Percentiles rank a stretch among this genome's conserved stretches.
Conservation (phyloP, 352 stramenopile genomes). For the Pythium rishiriense region DNA sequence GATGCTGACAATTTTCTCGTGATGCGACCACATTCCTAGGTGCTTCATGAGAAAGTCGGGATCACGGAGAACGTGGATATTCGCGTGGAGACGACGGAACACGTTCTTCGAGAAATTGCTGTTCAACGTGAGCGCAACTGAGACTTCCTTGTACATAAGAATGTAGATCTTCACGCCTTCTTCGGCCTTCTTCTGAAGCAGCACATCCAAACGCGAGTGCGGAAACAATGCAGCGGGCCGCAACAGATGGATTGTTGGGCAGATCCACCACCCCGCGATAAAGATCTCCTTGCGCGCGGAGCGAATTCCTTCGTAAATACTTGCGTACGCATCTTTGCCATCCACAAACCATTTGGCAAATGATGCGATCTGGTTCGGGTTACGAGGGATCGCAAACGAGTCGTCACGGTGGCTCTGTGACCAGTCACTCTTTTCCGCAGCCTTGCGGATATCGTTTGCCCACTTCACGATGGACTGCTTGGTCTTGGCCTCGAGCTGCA, state of each 20-base stretch:
- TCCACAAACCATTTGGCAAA: slow-evolving; percentile 85
- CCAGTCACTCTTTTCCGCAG: slow-evolving; percentile 70
- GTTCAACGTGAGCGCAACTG: slow-evolving; percentile 81
- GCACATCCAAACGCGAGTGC: slow-evolving; percentile 63
- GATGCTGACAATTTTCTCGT: slow-evolving; percentile 92
- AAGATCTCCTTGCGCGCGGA: slow-evolving; percentile 86
- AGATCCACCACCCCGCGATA: slow-evolving; percentile 91
- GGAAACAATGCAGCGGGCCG: slow-evolving; percentile 60
- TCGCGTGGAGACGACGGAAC: slow-evolving; percentile 65
- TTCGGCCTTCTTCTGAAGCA: slow-evolving; percentile 70
- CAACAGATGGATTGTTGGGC: slow-evolving; percentile 78
- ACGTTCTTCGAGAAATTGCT: slow-evolving; percentile 79
- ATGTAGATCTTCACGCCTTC: slow-evolving; percentile 89
- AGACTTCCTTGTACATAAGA: slow-evolving; percentile 91
- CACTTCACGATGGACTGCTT: slow-evolving; percentile 82
- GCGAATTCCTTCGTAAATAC: slow-evolving; percentile 70
- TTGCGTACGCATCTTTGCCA: slow-evolving; percentile 67
- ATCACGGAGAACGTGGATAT: slow-evolving; percentile 88
- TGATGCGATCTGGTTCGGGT: slow-evolving; percentile 56
- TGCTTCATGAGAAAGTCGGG: slow-evolving; percentile 89
- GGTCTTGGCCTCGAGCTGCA: slow-evolving; percentile 80
- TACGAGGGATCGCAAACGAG: slow-evolving; percentile 76
- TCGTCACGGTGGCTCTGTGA: slow-evolving; percentile 77
- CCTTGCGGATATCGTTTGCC: slow-evolving; percentile 82
- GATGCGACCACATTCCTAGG: slow-evolving; percentile 88